These are phyloP conservation scores for Ustilago sp. DNA, from an alignment of 1,284 basidiomycete genomes.

Conservation along the genomic window DNA sequence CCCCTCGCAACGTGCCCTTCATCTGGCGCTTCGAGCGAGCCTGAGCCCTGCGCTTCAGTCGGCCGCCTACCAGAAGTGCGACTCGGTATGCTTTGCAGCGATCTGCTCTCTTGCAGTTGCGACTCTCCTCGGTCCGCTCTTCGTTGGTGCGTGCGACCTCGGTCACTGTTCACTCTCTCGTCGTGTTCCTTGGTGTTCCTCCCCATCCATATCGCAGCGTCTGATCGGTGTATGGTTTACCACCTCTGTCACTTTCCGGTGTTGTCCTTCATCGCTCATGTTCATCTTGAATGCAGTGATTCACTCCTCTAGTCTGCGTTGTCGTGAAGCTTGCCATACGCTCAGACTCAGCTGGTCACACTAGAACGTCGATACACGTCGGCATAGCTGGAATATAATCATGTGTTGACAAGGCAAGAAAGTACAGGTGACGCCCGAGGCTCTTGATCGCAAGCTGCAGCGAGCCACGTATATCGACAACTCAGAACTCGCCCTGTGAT, in stretches of 20 bases:
- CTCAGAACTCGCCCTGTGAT: slow-evolving; percentile 16
- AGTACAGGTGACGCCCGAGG: too few relatives aligned
- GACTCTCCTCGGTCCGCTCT: neutral
- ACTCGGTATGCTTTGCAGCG: too few relatives aligned
- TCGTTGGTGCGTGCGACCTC: neutral
- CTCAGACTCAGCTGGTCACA: neutral
- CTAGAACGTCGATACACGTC: slow-evolving; percentile 1
- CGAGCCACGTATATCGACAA: too few relatives aligned
- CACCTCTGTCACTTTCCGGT: neutral
- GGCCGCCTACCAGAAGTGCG: neutral
- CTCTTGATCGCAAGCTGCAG: too few relatives aligned
- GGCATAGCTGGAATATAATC: neutral
- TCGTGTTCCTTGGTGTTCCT: too few relatives aligned
- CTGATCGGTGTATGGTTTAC: neutral
- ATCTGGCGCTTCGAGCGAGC: slow-evolving; percentile 16
- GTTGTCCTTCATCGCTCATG: neutral
- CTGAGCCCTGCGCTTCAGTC: neutral
- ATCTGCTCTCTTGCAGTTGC: neutral
- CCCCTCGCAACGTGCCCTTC: slow-evolving; percentile 5
- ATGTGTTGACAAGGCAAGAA: neutral
- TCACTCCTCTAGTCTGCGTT: neutral
- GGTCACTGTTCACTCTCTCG: neutral
- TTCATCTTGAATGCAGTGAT: slow-evolving; percentile 1
- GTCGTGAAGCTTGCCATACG: neutral
- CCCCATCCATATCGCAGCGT: neutral